Percentiles rank a stretch among this genome's conserved stretches.
Conservation (phyloP, 202 grass and related monocot species). For the Setaria italica region DNA sequence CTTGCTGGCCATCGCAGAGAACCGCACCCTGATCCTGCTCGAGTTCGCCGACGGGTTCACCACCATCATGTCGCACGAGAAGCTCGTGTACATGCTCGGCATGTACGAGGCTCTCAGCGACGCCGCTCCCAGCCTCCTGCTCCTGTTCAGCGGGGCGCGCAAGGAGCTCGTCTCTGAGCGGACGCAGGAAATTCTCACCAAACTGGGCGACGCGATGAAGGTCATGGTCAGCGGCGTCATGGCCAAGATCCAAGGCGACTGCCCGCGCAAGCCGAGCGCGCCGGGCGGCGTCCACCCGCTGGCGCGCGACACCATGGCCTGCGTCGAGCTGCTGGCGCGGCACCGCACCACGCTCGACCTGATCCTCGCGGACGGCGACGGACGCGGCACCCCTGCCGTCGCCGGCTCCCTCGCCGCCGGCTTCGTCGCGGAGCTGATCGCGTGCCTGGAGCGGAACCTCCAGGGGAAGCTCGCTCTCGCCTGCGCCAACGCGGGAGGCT, state of each 20-base stretch:
- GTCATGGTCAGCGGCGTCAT: conserved; percentile 8
- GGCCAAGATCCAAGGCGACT: not conserved
- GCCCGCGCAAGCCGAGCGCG: not conserved
- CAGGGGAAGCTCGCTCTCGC: not conserved
- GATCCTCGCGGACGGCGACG: conserved; percentile 4
- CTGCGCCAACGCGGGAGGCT: not conserved
- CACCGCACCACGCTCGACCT: conserved; percentile 32
- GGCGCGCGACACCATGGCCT: conserved; percentile 7
- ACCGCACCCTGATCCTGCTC: conserved; percentile 38
- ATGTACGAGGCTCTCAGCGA: conserved; percentile 50
- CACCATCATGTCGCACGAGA: conserved; percentile 42
- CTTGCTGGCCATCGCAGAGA: conserved; percentile 32
- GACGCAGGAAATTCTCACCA: not conserved
- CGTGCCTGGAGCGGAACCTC: conserved; percentile 14
- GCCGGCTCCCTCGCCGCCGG: not conserved
- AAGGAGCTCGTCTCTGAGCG: conserved; percentile 5
- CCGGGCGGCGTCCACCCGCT: conserved; percentile 36
- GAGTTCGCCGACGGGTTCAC: conserved; percentile 46
- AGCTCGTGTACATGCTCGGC: conserved; percentile 45
- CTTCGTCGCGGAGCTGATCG: not conserved
- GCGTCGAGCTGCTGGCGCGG: conserved; percentile 22
- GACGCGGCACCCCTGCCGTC: not conserved
- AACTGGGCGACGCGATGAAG: not conserved
- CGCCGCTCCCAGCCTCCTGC: conserved; percentile 13
- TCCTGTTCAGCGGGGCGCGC: conserved; percentile 25